Evolutionary conservation across 2,329 filamentous ascomycete species (phyloP), one percentile per base, ranked within the genome.

Genomic region (Colletotrichum tofieldiae): DNA sequence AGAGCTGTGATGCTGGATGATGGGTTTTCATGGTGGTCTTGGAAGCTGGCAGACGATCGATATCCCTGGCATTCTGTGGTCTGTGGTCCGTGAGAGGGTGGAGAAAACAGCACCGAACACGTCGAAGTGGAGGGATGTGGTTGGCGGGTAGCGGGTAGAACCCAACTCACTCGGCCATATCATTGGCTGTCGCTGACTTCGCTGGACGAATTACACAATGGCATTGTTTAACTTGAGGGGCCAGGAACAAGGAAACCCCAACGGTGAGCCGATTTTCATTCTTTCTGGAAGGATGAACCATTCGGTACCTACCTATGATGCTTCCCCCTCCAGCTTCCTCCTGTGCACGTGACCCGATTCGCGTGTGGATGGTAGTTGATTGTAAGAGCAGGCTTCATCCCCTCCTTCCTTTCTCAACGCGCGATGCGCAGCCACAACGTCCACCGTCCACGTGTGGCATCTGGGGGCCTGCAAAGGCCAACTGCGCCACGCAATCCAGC

Each of bases 401-500:
- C 39, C 39, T 41, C 39, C 47, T 26, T 7, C 20, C 47, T 51
- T 51, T n/a, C 11, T 14, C 6, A 16, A 51, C 47, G 35, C 35
- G 11, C n/a, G n/a, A 9, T 12, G 7, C 55, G 55, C 37, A 35
- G 45, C 43, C 43, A 62, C 45, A 20, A 7, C 32, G 37, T 26
- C 32, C 20, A 37, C 37, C 9, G 37, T 43, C 7, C 37, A 59
- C 37, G 37, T 59, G 55, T 59, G 37, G 55, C 55, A 29, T 26
- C 29, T 11, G 41, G 16, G n/a, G 14, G 39, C n/a, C n/a, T 58
- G 35, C 37, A 52, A 2, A 55, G 56, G 20, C 14, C 26, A 29
- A 23, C 58, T 66, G 67, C 67, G 67, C 67, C 62, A 70, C 67
- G 55, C 35, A 51, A 29, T 20, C 29, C 26, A 59, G 61, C 52